Conservation (phyloP, 176 grass and related monocot genomes). For the Elaeis guineensis region DNA sequence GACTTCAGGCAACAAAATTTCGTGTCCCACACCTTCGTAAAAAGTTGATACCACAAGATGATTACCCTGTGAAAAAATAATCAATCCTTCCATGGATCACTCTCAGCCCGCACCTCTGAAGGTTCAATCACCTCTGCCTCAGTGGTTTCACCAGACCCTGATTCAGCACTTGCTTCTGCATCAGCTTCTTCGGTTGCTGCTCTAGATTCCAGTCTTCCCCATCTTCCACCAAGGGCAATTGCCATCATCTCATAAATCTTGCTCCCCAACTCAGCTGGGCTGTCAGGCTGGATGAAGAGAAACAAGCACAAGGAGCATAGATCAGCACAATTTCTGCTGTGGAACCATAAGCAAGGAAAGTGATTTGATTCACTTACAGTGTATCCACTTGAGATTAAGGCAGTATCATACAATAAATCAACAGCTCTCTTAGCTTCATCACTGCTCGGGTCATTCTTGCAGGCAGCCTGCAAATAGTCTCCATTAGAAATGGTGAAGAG, state of each 20-base stretch:
- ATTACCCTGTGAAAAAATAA: background rate
- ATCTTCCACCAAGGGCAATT: conserved; percentile 84
- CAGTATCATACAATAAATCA: conserved; percentile 82
- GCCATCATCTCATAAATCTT: conserved; percentile 99
- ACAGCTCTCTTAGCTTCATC: conserved; percentile 77
- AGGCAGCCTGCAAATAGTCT: conserved; percentile 52
- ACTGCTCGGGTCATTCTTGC: conserved; percentile 88
- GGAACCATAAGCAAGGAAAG: too few relatives aligned
- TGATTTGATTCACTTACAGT: conserved; percentile 36
- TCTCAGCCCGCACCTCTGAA: conserved; percentile 73
- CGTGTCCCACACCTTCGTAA: too few relatives aligned
- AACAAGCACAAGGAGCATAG: background rate
- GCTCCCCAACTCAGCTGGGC: conserved; percentile 76
- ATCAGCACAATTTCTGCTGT: too few relatives aligned
- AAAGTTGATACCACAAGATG: too few relatives aligned
- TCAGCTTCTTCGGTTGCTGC: conserved; percentile 16
- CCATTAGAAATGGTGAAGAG: too few relatives aligned
- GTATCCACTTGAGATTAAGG: conserved; percentile 97
- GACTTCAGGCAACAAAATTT: too few relatives aligned
- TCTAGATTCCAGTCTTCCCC: conserved; percentile 44
- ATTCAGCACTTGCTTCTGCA: background rate
- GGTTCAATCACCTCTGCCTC: conserved; percentile 63
- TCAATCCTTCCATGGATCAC: conserved; percentile 81
- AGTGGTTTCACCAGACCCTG: conserved; percentile 4
- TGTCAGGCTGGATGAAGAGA: conserved; percentile 48